A percentile compares a stretch with the other conserved stretches of the same genome.
phyloP scores from a whole-genome alignment of 164 flowering plant species.

The Stephania yunnanensis region DNA sequence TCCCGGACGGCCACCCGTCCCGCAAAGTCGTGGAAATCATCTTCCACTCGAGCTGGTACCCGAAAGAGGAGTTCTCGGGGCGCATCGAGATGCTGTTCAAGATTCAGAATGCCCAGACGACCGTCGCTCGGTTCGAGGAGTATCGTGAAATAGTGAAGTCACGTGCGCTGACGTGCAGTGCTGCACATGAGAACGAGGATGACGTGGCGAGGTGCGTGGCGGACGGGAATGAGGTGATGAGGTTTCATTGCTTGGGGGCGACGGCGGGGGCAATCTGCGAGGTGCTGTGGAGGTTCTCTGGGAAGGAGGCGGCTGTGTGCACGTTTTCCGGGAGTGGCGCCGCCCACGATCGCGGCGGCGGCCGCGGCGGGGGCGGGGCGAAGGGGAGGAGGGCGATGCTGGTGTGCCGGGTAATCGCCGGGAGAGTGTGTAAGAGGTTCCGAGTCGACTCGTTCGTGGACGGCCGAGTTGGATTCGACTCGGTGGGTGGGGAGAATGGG shows the following conservation, averaged over 20 bases:
- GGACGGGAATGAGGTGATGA: slow-evolving; percentile 95
- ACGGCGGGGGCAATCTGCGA: slow-evolving; percentile 15
- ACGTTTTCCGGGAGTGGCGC: slow-evolving; percentile 73
- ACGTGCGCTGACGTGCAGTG: slow-evolving; percentile 32
- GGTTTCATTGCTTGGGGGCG: slow-evolving; percentile 76
- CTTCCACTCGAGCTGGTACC: slow-evolving; percentile 83
- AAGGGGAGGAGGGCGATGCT: slow-evolving; percentile 80
- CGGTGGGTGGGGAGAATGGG: slow-evolving; percentile 67
- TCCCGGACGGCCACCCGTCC: slow-evolving; percentile 78
- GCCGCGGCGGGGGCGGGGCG: slow-evolving; percentile 55
- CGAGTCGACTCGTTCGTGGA: slow-evolving; percentile 41
- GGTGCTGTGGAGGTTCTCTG: slow-evolving; percentile 45
- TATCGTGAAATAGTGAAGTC: slow-evolving; percentile 63
- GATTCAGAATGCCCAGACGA: slow-evolving; percentile 53
- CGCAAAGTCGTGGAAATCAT: slow-evolving; percentile 93
- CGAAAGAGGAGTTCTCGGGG: slow-evolving; percentile 47
- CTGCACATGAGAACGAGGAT: slow-evolving; percentile 18
- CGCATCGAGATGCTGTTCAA: slow-evolving; percentile 83
- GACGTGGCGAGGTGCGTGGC: slow-evolving; percentile 75
- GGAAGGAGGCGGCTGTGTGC: slow-evolving; percentile 51
- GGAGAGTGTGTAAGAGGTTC: slow-evolving; percentile 53
- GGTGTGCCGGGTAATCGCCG: slow-evolving; percentile 94
- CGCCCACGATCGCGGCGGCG: slow-evolving; percentile 47
- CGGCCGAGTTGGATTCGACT: slow-evolving; percentile 62
- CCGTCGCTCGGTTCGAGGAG: slow-evolving; percentile 79